phyloP scores from a whole-genome alignment of 139 green algal species.

The Spirogloea muscicola region DNA sequence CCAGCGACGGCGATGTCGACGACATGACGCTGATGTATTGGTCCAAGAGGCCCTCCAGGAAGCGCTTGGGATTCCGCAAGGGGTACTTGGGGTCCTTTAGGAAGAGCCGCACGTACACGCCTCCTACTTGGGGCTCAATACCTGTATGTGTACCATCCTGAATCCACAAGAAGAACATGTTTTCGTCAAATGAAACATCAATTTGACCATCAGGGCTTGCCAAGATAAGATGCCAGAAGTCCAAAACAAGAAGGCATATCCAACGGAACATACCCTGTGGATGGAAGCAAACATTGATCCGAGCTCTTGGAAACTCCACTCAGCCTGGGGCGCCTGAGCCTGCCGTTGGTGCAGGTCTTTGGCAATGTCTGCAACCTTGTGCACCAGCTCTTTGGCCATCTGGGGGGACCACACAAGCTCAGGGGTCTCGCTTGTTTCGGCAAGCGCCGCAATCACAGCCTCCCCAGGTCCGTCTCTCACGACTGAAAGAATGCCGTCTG shows the following conservation, averaged over 20 bases:
- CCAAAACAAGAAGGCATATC: too few relatives aligned
- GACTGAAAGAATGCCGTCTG: constrained; percentile 67
- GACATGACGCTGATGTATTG: constrained; percentile 43
- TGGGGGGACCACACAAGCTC: constrained; percentile 76
- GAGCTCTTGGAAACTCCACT: too few relatives aligned
- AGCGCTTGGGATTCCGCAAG: constrained; percentile 65
- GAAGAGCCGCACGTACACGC: constrained; percentile 86
- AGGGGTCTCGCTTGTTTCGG: constrained; percentile 64
- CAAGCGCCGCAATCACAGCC: constrained; percentile 56
- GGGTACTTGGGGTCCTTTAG: constrained; percentile 75
- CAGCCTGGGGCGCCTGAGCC: too few relatives aligned
- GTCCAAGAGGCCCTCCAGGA: constrained; percentile 73
- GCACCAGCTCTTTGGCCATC: constrained; percentile 40
- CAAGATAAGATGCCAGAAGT: too few relatives aligned
- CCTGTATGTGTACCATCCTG: too few relatives aligned
- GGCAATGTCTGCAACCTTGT: constrained; percentile 59
- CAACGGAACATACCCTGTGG: too few relatives aligned
- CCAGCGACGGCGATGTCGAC: too few relatives aligned
- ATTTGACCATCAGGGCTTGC: too few relatives aligned
- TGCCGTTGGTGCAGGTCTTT: constrained; percentile 48
- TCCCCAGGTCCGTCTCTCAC: constrained; percentile 63
- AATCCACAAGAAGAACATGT: too few relatives aligned
- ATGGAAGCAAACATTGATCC: too few relatives aligned
- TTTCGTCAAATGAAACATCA: too few relatives aligned
- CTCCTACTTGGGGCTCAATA: constrained; percentile 68